Evolutionary conservation across 352 stramenopile species (phyloP), one percentile per base, ranked within the genome.

Genomic region (Phytophthora vignae): DNA sequence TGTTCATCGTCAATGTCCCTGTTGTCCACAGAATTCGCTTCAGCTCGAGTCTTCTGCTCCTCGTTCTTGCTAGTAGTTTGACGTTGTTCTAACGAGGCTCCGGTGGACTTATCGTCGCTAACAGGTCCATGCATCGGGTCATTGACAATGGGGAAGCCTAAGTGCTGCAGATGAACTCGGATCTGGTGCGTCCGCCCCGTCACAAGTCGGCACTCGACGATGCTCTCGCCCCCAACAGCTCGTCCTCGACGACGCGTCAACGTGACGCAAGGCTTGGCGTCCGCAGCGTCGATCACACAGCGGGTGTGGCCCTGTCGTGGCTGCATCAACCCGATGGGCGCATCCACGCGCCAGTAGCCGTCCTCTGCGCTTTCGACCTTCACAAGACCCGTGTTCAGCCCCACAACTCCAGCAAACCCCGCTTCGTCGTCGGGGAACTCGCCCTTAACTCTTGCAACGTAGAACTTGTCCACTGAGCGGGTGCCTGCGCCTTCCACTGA

Each of bases 161-260:
- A 53, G 56, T 90, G 78, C 66, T 98, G 90, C 21, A 98, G 81
- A 70, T 99, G 97, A 1, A 99, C 79, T 29, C 97, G 90, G 72
- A 99, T 98, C 79, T 99, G 96, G 78, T 99, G 97, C 5, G 95
- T 99, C 9, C 97, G 72, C 6, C 97, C 97, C 9, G 97, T 98
- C 22, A 93, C 73, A 38, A 96, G 96, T 53, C 91, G 82, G 63
- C 90, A 97, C 56, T 98, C 79, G 9, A 99, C 84, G 48, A 99
- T 67, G 42, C 90, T 94, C 59, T 90, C 65, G 4, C 64, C 59
- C 4, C 38, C 21, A 14, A 71, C 67, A n/a, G 64, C 53, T 38
- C 68, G 29, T 55, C 56, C 69, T 25, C 67, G 65, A 66, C 70
- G 69, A 57, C 74, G 74, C 25, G 90, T 44, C 14, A 90, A 66